Evolutionary conservation across 345 rosid genomes (phyloP).

Genomic region (Corchorus olitorius): DNA sequence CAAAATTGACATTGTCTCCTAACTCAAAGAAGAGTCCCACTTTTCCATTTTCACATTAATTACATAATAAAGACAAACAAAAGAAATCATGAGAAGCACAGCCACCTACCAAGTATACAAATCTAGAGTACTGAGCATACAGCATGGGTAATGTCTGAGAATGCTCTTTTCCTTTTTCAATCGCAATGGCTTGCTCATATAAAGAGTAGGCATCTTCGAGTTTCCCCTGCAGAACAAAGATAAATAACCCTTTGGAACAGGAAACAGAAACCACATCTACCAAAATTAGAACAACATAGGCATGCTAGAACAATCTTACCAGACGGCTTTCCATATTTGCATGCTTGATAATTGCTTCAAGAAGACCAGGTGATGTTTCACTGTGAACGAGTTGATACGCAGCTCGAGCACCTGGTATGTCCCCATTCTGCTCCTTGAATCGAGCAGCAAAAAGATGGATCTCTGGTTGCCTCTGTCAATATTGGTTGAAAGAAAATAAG

Average conservation of each 20-base stretch:
- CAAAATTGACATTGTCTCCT: background rate
- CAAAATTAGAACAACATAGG: slow-evolving; percentile 21
- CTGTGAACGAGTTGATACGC: slow-evolving; percentile 81
- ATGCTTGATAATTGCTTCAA: slow-evolving; percentile 94
- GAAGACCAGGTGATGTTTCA: slow-evolving; percentile 90
- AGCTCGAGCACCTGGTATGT: slow-evolving; percentile 84
- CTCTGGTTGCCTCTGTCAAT: slow-evolving; percentile 82
- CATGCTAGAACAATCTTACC: slow-evolving; percentile 46
- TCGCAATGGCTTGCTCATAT: slow-evolving; percentile 91
- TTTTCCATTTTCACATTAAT: background rate
- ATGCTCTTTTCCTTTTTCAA: slow-evolving; percentile 94
- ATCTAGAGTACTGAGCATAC: slow-evolving; percentile 88
- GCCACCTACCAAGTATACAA: slow-evolving; percentile 67
- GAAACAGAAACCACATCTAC: slow-evolving; percentile 3
- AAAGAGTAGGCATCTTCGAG: slow-evolving; percentile 72
- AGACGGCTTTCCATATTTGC: slow-evolving; percentile 92
- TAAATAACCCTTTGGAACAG: slow-evolving; percentile 24
- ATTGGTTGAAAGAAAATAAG: slow-evolving; percentile 19
- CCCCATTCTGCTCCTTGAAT: slow-evolving; percentile 84
- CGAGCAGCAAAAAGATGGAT: slow-evolving; percentile 92
- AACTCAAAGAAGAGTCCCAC: background rate
- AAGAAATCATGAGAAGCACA: background rate
- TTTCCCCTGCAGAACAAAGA: slow-evolving; percentile 63
- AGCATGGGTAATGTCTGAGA: slow-evolving; percentile 73
- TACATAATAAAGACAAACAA: background rate